Conservation (phyloP, 2,329 filamentous ascomycete genomes). For the Epichloe elymi region DNA sequence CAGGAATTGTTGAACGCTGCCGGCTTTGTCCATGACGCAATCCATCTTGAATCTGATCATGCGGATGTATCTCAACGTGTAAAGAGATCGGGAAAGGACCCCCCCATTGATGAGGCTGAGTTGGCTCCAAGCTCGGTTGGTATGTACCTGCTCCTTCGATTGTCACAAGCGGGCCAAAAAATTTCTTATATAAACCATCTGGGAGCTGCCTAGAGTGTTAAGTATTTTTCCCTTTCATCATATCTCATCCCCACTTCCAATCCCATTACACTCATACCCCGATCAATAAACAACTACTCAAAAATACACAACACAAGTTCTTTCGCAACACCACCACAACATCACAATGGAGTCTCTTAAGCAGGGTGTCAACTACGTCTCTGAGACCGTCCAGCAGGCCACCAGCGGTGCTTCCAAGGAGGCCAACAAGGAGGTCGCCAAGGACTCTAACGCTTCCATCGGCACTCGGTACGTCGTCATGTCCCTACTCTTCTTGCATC, state of each 20-base stretch:
- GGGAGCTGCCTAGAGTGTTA: too few species aligned
- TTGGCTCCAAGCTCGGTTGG: background rate
- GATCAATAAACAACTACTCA: slow-evolving; percentile 2
- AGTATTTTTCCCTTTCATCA: too few species aligned
- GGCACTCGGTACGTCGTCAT: slow-evolving; percentile 34
- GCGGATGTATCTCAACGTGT: background rate
- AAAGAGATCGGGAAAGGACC: background rate
- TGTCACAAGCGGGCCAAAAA: background rate
- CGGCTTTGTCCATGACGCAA: slow-evolving; percentile 1
- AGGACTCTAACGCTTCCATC: slow-evolving; percentile 40
- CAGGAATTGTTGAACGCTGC: background rate
- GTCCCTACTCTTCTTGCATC: background rate
- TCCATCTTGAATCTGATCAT: background rate
- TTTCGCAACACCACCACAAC: slow-evolving; percentile 9
- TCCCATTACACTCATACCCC: background rate
- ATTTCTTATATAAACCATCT: slow-evolving; percentile 1
- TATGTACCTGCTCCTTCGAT: too few species aligned
- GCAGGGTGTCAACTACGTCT: slow-evolving; percentile 54
- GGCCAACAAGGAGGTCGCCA: slow-evolving; percentile 56
- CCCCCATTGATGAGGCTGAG: background rate
- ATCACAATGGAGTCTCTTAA: slow-evolving; percentile 38
- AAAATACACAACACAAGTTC: slow-evolving; percentile 2
- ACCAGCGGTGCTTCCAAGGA: slow-evolving; percentile 48
- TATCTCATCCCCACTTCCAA: too few species aligned
- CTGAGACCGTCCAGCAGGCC: slow-evolving; percentile 47